Evolutionary conservation across 306 rosid genomes (phyloP).

Genomic region (Spatholobus suberectus): DNA sequence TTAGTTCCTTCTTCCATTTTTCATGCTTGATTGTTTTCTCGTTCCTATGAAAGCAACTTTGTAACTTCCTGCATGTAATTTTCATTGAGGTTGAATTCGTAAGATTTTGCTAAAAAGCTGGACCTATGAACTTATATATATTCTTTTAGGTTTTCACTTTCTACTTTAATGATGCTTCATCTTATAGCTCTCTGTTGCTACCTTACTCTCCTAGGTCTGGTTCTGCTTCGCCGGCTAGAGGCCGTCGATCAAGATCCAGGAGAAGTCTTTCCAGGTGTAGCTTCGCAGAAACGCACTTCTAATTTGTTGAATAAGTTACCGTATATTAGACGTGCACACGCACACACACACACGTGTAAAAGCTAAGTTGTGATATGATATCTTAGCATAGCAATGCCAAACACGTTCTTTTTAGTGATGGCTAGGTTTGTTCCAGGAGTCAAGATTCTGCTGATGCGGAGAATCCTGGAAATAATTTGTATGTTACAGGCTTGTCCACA

Average conservation of each 20-base stretch:
- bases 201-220: background rate
- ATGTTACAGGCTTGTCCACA: conserved; percentile 57
- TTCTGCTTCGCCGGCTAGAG: background rate
- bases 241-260: background rate
- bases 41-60: too few relatives aligned
- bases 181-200: background rate
- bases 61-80: background rate
- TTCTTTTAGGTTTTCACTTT: background rate
- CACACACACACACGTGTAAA: too few relatives aligned
- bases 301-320: background rate
- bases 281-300: background rate
- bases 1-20: background rate
- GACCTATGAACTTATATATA: background rate
- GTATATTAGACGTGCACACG: background rate
- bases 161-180: background rate
- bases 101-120: background rate
- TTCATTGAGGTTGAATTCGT: background rate
- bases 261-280: background rate
- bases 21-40: too few relatives aligned
- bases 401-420: background rate
- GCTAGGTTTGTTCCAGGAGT: conserved; percentile 47
- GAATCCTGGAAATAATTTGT: conserved; percentile 67
- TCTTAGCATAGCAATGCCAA: too few relatives aligned
- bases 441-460: conserved; percentile 27
- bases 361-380: background rate